Conservation (phyloP, 108 stramenopile species). For the Skeletonema marinoi region DNA sequence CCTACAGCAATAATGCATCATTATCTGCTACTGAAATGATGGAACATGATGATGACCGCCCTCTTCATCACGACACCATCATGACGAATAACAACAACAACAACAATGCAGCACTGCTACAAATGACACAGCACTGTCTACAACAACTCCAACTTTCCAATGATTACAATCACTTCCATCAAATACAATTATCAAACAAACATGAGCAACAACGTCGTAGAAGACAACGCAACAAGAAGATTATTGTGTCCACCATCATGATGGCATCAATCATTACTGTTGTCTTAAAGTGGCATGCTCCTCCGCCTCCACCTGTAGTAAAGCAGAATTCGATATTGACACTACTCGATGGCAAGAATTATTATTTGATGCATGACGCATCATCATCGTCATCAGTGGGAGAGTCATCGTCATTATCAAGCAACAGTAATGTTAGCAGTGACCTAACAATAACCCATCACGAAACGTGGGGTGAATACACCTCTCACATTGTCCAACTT, state of each 20-base stretch:
- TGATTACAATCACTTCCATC: neutral
- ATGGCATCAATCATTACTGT: constrained; percentile 13
- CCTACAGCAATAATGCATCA: neutral
- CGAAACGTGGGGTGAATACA: constrained; percentile 37
- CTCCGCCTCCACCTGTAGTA: constrained; percentile 38
- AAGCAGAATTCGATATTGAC: neutral
- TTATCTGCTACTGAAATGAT: neutral
- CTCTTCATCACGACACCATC: neutral
- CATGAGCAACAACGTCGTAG: constrained; percentile 3
- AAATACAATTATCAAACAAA: no score
- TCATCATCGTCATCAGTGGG: no score
- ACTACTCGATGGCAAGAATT: neutral
- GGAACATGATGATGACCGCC: neutral
- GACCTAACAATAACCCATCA: constrained; percentile 5
- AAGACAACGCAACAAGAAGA: neutral
- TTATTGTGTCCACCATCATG: neutral
- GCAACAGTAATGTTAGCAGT: neutral
- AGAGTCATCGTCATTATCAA: neutral
- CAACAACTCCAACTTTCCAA: neutral
- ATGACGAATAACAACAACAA: neutral
- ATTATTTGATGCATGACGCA: no score
- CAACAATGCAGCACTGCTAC: neutral
- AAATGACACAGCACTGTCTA: neutral
- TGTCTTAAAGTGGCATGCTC: constrained; percentile 30
- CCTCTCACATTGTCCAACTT: constrained; percentile 10